Conservation (phyloP, 805 yeast species). For the Dipodascus geniculatus region DNA sequence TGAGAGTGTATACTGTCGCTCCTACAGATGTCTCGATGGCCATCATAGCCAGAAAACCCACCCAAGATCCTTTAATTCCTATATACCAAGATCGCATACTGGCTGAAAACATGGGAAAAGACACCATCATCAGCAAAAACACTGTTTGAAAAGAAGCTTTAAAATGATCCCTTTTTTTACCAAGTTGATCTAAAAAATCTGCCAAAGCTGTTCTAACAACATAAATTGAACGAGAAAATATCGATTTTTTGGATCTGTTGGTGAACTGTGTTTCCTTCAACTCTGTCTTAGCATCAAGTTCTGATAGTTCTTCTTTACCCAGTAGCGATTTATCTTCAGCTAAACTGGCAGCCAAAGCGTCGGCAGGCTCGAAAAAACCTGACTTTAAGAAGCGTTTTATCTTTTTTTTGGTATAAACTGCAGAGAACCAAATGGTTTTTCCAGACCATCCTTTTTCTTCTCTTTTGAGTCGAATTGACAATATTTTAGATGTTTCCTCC, state of each 20-base stretch:
- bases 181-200: slow-evolving; percentile 12
- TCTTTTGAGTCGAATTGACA: slow-evolving; percentile 22
- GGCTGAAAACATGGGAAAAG: slow-evolving; percentile 41
- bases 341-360: slow-evolving; percentile 9
- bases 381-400: slow-evolving; percentile 28
- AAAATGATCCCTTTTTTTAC: slow-evolving; percentile 25
- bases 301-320: background rate
- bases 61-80: slow-evolving; percentile 40
- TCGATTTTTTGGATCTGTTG: background rate
- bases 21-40: slow-evolving; percentile 42
- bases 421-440: slow-evolving; percentile 34
- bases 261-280: background rate
- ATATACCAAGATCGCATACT: slow-evolving; percentile 37
- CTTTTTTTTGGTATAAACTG: slow-evolving; percentile 25
- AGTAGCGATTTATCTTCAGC: background rate
- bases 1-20: slow-evolving; percentile 36
- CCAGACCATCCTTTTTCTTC: slow-evolving; percentile 29
- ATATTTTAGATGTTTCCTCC: slow-evolving; percentile 23
- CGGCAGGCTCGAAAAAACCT: slow-evolving; percentile 12
- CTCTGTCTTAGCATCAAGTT: background rate
- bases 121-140: slow-evolving; percentile 34
- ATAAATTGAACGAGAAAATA: background rate
- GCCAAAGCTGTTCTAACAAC: slow-evolving; percentile 11
- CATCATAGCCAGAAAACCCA: slow-evolving; percentile 40
- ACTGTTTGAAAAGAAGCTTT: slow-evolving; percentile 37